phyloP scores from a whole-genome alignment of 2,329 filamentous ascomycete species.

The Calonectria montana region DNA sequence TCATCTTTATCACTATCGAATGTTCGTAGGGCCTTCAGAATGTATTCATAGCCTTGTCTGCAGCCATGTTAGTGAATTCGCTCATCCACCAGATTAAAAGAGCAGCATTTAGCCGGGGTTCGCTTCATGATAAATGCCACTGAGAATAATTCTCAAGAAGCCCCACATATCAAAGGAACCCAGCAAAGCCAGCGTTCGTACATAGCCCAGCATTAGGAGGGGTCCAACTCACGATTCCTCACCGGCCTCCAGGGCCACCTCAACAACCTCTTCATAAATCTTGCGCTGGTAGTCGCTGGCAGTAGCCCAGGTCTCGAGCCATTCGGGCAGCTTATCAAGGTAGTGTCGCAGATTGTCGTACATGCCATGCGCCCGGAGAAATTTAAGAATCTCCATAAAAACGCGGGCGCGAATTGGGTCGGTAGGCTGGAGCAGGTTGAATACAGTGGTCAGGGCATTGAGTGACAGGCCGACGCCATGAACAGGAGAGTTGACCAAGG shows the following conservation, averaged over 20 bases:
- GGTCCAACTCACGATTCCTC: conserved; percentile 75
- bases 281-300: conserved; percentile 86
- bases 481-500: conserved; percentile 84
- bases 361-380: conserved; percentile 79
- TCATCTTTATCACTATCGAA: conserved; percentile 69
- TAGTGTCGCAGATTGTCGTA: conserved; percentile 89
- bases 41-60: conserved; percentile 74
- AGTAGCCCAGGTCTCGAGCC: conserved; percentile 86
- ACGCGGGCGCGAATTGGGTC: conserved; percentile 90
- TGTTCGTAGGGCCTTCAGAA: conserved; percentile 70
- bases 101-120: not conserved
- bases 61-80: conserved; percentile 29
- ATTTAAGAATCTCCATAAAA: conserved; percentile 86
- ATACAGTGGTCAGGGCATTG: conserved; percentile 92
- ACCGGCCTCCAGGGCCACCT: conserved; percentile 81
- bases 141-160: not conserved
- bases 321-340: conserved; percentile 83
- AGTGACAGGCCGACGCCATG: conserved; percentile 89
- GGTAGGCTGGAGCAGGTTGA: conserved; percentile 86
- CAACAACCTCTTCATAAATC: conserved; percentile 84
- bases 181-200: not conserved
- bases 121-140: not conserved
- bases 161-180: not conserved
- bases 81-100: not conserved
- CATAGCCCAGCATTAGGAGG: conserved; percentile 8